Conservation (phyloP, 352 stramenopile genomes). For the Phytophthora europaea region DNA sequence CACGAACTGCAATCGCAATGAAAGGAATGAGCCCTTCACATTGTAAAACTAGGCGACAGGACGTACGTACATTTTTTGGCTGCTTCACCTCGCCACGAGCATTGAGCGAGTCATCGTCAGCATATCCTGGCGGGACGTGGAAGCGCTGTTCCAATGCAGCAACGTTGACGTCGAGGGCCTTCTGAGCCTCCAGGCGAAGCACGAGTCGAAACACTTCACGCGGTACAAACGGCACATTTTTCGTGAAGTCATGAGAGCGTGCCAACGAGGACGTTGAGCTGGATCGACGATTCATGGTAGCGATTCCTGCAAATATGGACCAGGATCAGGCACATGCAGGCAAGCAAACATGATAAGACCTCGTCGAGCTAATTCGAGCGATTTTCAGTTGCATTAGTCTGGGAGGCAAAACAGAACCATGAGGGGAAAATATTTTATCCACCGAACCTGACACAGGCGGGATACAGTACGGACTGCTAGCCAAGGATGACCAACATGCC, state of each 20-base stretch:
- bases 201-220: slow-evolving; percentile 79
- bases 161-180: slow-evolving; percentile 65
- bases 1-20: slow-evolving; percentile 33
- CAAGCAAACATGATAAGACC: slow-evolving; percentile 17
- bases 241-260: slow-evolving; percentile 14
- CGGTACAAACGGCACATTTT: slow-evolving; percentile 55
- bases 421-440: slow-evolving; percentile 32
- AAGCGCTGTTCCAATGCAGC: slow-evolving; percentile 64
- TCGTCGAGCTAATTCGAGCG: slow-evolving; percentile 23
- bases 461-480: slow-evolving; percentile 40
- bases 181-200: slow-evolving; percentile 67
- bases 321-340: background rate
- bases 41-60: background rate
- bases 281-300: slow-evolving; percentile 16
- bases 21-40: background rate
- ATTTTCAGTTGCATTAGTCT: slow-evolving; percentile 6
- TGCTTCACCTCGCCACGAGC: slow-evolving; percentile 35
- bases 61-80: slow-evolving; percentile 34
- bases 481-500: slow-evolving; percentile 15
- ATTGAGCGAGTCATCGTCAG: slow-evolving; percentile 49
- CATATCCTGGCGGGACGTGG: slow-evolving; percentile 58
- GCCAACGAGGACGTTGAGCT: slow-evolving; percentile 21
- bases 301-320: slow-evolving; percentile 3
- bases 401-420: slow-evolving; percentile 11
- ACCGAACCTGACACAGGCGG: slow-evolving; percentile 27